Evolutionary conservation across 495 filamentous ascomycete species (phyloP), one percentile per base, ranked within the genome.

Genomic region (Talaromyces trachyspermus): DNA sequence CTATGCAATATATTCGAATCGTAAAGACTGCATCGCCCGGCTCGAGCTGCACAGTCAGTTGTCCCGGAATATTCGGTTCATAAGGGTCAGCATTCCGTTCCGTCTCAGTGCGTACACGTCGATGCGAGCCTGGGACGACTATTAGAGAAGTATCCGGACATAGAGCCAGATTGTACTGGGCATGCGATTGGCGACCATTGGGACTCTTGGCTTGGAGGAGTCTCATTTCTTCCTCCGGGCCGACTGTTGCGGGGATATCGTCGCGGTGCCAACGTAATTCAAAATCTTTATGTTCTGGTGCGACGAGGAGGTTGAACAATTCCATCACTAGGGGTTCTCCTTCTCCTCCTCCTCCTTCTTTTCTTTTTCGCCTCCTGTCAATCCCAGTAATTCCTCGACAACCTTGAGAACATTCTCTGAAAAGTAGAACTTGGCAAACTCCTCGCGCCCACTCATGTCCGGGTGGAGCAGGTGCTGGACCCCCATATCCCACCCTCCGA

Each of bases 1-100:
- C 87, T 71, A 49, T 94, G 88, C 61, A 91, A 50, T 41, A 94
- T 91, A 65, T 94, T 90, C 49, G 87, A 90, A 65, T 94, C 78
- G 56, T 94, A 91, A 94, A 94, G 29, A 86, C 83, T 6, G 82
- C 73, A 61, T 91, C 87, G 0, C 87, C 88, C 0, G 85, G 69
- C 53, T 78, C 62, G 54, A 90, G 58, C 59, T 63, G 47, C 20
- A 91, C 88, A 14, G 74, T 63, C 22, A 80, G 48, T 65, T 85
- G 76, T 2, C 70, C 80, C 8, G 81, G 78, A 60, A 91, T 49
- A 0, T 64, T 42, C 0, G 56, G 49, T 53, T 78, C 83, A 49
- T 75, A 80, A 0, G 79, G 77, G 17, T 64, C 76, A 6, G 83
- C 84, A 7, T 53, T 65, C 2, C 85, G 63, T 71, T 91, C 88